phyloP scores from a whole-genome alignment of 2,329 filamentous ascomycete genomes.

The Erysiphe pulchra region DNA sequence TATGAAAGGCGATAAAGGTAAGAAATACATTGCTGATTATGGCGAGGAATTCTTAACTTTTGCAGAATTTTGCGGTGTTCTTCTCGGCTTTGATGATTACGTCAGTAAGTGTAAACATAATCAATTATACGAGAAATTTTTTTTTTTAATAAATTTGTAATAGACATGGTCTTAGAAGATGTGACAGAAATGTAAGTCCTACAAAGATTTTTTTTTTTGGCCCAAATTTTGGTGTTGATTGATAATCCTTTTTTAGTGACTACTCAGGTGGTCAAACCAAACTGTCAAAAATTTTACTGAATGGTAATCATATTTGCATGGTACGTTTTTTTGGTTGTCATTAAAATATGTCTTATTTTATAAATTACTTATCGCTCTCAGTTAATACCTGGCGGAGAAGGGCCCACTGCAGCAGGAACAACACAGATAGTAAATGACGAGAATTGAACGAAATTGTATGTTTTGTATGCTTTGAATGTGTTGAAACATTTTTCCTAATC shows the following conservation, averaged over 20 bases:
- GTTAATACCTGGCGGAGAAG: conserved; percentile 59
- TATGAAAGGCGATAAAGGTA: conserved; percentile 98
- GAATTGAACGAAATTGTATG: too few species aligned
- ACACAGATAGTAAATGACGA: too few species aligned
- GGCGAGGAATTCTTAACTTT: neutral
- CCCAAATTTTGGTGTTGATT: conserved; percentile 16
- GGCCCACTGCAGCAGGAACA: conserved; percentile 18
- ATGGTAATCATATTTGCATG: conserved; percentile 99
- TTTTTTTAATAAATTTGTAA: conserved; percentile 4
- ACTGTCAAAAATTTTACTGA: conserved; percentile 79
- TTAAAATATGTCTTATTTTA: neutral
- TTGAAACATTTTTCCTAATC: too few species aligned
- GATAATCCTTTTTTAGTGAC: conserved; percentile 32
- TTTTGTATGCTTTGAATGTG: too few species aligned
- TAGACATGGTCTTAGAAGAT: conserved; percentile 95
- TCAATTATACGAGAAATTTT: too few species aligned
- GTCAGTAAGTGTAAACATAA: conserved; percentile 51
- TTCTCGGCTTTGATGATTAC: conserved; percentile 95
- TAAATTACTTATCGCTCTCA: conserved; percentile 13
- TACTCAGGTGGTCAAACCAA: conserved; percentile 73
- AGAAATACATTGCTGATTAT: conserved; percentile 1
- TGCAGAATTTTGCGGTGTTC: conserved; percentile 78
- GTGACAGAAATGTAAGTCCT: conserved; percentile 72
- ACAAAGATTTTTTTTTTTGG: neutral
- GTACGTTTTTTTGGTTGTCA: conserved; percentile 19